Conservation (phyloP, 1,284 basidiomycete species). For the Lentinus polychrous region DNA sequence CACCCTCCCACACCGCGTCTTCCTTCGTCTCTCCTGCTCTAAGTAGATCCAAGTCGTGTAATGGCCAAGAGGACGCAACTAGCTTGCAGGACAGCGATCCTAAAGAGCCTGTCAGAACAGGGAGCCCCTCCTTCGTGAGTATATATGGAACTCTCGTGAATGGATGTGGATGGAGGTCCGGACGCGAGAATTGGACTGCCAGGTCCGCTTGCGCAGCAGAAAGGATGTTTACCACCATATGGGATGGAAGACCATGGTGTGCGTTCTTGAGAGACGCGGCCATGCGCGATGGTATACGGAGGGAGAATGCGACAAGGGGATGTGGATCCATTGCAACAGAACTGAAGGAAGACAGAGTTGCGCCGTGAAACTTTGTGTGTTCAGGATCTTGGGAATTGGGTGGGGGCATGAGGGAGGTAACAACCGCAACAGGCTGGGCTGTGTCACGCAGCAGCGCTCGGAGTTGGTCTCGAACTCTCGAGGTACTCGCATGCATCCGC, state of each 20-base stretch:
- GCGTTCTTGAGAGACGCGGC: constrained; percentile 48
- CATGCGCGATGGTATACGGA: constrained; percentile 85
- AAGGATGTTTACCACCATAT: constrained; percentile 67
- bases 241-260: constrained; percentile 24
- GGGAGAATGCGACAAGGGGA: constrained; percentile 82
- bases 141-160: constrained; percentile 37
- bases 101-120: constrained; percentile 45
- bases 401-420: constrained; percentile 31
- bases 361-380: constrained; percentile 60
- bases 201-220: constrained; percentile 49
- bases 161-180: constrained; percentile 55
- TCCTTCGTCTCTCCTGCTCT: constrained; percentile 8
- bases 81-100: constrained; percentile 49
- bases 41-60: constrained; percentile 26
- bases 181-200: constrained; percentile 55
- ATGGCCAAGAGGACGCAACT: constrained; percentile 27
- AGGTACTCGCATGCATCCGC: constrained; percentile 1
- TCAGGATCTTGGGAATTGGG: background rate
- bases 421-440: constrained; percentile 36
- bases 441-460: constrained; percentile 31
- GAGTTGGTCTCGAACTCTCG: constrained; percentile 20
- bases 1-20: constrained; percentile 19
- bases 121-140: constrained; percentile 46
- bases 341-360: constrained; percentile 87
- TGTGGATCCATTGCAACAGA: constrained; percentile 86